Evolutionary conservation across 1,284 basidiomycete species (phyloP), one percentile per base, ranked within the genome.

Genomic region (Serendipita sp.): DNA sequence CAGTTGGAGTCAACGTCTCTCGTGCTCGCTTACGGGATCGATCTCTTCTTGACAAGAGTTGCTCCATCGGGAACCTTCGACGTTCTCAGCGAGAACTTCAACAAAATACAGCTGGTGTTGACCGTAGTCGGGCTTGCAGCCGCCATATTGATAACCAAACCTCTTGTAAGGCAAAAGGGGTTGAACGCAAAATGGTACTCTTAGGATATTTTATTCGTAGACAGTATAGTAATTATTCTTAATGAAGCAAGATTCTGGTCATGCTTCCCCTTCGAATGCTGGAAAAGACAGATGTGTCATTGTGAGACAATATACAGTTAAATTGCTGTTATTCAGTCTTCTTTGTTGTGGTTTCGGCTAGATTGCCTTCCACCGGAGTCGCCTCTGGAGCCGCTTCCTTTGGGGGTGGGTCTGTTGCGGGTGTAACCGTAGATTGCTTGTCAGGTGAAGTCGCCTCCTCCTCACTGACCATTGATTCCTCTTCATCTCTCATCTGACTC

Each of bases 41-140:
- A 98, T 73, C 76, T 94, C 66, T 95, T 97, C 78, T 75, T 83
- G 34, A 89, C 89, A 3, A 81, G 91, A 13, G 79, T 92, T 2
- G 82, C 90, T 43, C 93, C 96, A 0, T 92, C 89, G 2, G 85
- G 84, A 30, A 92, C 91, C 30, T 99, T 99, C 70, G 95, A 99
- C 71, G 84, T 95, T n/a, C 80, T 96, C 12, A 90, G 82, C 70
- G 84, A 91, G 73, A 82, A 79, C 70, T 99, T 99, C 74, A 98
- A 98, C 77, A 97, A 98, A 77, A 77, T 77, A 0, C 95, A 99
- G 74, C 78, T 99, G 34, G 81, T 96, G 65, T 72, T 93, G 49
- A 98, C 93, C 0, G 82, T 96, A 13, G 74, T 76, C 0, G 91
- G 81, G 0, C 73, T 99, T 62, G 78, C 77, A 0, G 71, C 82